Evolutionary conservation across 2,329 filamentous ascomycete species (phyloP).

Genomic region (Myriosclerotinia scirpicola): DNA sequence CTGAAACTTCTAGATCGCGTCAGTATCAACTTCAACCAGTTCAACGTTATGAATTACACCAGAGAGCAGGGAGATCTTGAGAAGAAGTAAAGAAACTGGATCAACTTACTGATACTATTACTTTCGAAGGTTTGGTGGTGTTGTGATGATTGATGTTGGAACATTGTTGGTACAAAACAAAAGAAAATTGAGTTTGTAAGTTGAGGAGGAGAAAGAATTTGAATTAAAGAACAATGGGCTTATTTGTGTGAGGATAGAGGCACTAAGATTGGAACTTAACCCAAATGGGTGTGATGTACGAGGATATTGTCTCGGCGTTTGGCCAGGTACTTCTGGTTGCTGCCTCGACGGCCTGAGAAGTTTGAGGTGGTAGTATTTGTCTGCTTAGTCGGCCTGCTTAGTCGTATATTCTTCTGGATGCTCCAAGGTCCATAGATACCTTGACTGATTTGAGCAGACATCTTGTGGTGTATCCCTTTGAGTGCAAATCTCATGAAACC

Average conservation of each 20-base stretch:
- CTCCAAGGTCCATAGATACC: not conserved
- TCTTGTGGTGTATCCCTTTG: not conserved
- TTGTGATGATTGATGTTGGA: not conserved
- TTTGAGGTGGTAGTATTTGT: not conserved
- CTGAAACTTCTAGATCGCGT: not conserved
- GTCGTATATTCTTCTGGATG: no score
- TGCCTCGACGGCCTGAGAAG: not conserved
- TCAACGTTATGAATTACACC: not conserved
- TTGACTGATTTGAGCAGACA: no score
- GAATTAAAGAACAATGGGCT: not conserved
- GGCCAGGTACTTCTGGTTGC: not conserved
- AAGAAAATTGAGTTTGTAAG: not conserved
- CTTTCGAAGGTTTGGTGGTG: not conserved
- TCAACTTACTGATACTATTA: not conserved
- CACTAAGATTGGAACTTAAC: not conserved
- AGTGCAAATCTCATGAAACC: not conserved
- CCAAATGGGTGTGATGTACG: not conserved
- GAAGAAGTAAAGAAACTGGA: not conserved
- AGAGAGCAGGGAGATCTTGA: not conserved
- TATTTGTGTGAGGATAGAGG: not conserved
- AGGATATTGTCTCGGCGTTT: constrained; percentile 3
- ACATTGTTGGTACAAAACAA: not conserved
- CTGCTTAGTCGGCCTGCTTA: not conserved
- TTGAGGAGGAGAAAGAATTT: not conserved
- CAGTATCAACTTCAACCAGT: not conserved